phyloP scores from a whole-genome alignment of 495 filamentous ascomycete species.

The Trichoderma parareesei region DNA sequence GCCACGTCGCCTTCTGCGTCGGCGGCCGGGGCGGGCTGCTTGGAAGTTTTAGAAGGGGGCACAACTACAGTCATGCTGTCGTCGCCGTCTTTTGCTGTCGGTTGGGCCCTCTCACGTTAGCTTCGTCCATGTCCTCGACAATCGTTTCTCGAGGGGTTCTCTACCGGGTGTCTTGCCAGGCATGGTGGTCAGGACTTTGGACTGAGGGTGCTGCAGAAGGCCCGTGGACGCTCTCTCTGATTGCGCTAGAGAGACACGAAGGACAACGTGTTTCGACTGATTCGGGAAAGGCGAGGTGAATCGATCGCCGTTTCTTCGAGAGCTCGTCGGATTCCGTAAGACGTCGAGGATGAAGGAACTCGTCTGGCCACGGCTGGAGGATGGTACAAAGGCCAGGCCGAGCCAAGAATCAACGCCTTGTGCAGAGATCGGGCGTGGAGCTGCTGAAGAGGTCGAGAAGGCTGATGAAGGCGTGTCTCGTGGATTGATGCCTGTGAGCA shows the following conservation, averaged over 20 bases:
- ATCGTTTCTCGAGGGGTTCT: constrained; percentile 62
- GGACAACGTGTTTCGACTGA: neutral
- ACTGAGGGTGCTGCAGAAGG: constrained; percentile 15
- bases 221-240: neutral
- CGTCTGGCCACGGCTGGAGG: neutral
- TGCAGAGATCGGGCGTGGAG: neutral
- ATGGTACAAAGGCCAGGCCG: neutral
- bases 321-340: neutral
- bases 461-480: too few species aligned
- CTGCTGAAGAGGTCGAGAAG: neutral
- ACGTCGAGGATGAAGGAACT: neutral
- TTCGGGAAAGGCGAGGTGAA: neutral
- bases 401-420: neutral
- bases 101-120: constrained; percentile 60
- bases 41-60: constrained; percentile 65
- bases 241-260: neutral
- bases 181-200: constrained; percentile 31
- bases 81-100: constrained; percentile 46
- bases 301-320: neutral
- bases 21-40: constrained; percentile 46
- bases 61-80: constrained; percentile 85
- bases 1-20: constrained; percentile 65
- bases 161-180: constrained; percentile 63
- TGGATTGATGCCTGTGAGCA: too few species aligned
- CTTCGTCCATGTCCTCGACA: constrained; percentile 66